Evolutionary conservation across 306 rosid genomes (phyloP), one percentile per base, ranked within the genome.

Genomic region (Vicia villosa): DNA sequence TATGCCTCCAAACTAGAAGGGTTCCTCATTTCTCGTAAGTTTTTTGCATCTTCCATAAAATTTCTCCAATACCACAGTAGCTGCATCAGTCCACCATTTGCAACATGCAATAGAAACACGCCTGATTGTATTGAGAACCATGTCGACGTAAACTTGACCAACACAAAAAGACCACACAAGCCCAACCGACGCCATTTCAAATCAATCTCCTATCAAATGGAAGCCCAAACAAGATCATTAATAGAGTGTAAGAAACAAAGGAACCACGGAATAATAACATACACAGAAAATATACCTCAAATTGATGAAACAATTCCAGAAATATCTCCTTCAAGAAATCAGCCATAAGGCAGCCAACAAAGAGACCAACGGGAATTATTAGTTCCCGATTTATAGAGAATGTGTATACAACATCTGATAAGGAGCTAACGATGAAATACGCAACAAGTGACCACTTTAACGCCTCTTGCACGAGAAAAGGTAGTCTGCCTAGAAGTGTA

Each of bases 61-160:
- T 61, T 79, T 75, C 75, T 79, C 83, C 62, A 79, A 71, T 38
- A 51, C 86, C 83, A 82, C 30, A 82, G 70, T 40, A 77, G 51
- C 68, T 82, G 83, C 81, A 82, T 75, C 67, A 82, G 42, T 32
- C 86, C 86, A 51, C 83, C 86, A 56, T 72, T 82, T 21, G 70
- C 81, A 10, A 75, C 79, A 72, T 82, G 81, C 86, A 74, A 54
- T 10, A 82, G 76, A 57, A 82, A 79, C 57, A 79, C 57, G 1
- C 10, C 61, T 5, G 79, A 70, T 52, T 46, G 64, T 55, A 32
- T 38, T 13, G 66, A 52, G 17, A 70, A 79, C 68, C 63, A 52
- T 13, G 76, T 52, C 9, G 79, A 70, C 37, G 58, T 66, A 7
- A 75, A 54, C 62, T 82, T 82, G 43, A 82, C 66, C 49, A 82